Base-by-base conservation (phyloP, 306 rosid species). In the Dicorynia guianensis region DNA sequence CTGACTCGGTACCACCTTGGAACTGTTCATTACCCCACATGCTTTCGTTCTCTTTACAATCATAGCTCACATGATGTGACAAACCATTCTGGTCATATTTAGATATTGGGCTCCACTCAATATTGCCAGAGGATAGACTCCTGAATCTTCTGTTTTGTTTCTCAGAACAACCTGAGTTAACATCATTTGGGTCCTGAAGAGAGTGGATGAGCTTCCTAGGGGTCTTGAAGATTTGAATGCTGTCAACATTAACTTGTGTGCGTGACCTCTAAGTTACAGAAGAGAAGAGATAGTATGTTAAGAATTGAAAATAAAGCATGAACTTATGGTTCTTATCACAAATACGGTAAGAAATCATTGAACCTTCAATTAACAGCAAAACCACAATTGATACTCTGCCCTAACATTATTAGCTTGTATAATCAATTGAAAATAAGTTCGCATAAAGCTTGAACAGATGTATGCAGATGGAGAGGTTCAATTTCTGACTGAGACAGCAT, bases 121-220 rank as follows among this genome's bases (percentile, higher is more conserved):
- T 71, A 34, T 87, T 80, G 55, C 77, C 76, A 10, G 89, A 79
- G 39, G 92, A 89, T 47, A 82, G 85, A 75, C 89, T 88, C 82
- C 82, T 87, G 71, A 69, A 39, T 64, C 83, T 82, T 66, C 85
- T 65, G 20, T 42, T 53, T 34, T 42, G 84, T 53, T 77, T 84
- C 82, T 71, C 82, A 43, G 85, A 87, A 71, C 60, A 81, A 71
- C 69, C 83, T 2, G 88, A 87, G 68, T 72, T 80, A 13, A 18
- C 80, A n/a, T 76, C 79, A 54, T 60, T 64, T 75, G 74, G 79
- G 70, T 90, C 92, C 82, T 90, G 96, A 69, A 88, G 95, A 67
- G 98, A 92, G 81, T 83, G 91, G 66, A 90, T 80, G 62, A 87
- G 93, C 86, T 87, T 89, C 69, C 90, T 85, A 1, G 96, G 98